Evolutionary conservation across 495 filamentous ascomycete species (phyloP).

Genomic region (Hamigera avellanea): DNA sequence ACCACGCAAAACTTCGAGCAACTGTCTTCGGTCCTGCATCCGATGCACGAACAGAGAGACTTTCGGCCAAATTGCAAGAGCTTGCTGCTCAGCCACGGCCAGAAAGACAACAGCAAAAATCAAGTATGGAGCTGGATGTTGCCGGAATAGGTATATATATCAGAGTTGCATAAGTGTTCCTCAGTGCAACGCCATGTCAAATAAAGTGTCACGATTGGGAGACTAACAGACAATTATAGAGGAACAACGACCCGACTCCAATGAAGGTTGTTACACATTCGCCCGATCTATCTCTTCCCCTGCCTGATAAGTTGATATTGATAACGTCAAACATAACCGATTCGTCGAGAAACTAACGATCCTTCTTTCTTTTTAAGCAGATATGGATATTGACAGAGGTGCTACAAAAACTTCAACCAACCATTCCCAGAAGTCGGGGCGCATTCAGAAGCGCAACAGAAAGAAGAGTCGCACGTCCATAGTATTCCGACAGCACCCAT

Average conservation of each 20-base stretch:
- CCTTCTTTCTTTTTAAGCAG: conserved; percentile 11
- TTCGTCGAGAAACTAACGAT: too few species aligned
- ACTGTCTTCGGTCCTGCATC: conserved; percentile 73
- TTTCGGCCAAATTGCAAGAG: conserved; percentile 70
- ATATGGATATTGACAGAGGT: conserved; percentile 26
- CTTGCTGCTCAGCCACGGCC: conserved; percentile 53
- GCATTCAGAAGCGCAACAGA: conserved; percentile 27
- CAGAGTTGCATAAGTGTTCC: too few species aligned
- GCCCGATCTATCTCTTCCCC: too few species aligned
- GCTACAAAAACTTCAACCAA: conserved; percentile 11
- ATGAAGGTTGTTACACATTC: conserved; percentile 16
- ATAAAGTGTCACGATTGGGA: too few species aligned
- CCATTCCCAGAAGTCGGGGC: conserved; percentile 15
- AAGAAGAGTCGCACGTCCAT: conserved; percentile 31
- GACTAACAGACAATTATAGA: conserved; percentile 2
- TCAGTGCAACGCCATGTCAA: too few species aligned
- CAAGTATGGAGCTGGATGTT: conserved; percentile 8
- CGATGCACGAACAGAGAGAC: conserved; percentile 59
- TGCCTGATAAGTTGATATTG: too few species aligned
- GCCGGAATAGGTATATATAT: conserved; percentile 18
- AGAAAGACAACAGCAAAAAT: conserved; percentile 10
- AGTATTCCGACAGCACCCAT: conserved; percentile 22
- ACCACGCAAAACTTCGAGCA: conserved; percentile 62
- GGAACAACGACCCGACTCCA: conserved; percentile 7
- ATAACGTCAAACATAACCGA: too few species aligned